Evolutionary conservation across 192 early-diverging fungal genomes (phyloP).

Genomic region (Backusella sp.): DNA sequence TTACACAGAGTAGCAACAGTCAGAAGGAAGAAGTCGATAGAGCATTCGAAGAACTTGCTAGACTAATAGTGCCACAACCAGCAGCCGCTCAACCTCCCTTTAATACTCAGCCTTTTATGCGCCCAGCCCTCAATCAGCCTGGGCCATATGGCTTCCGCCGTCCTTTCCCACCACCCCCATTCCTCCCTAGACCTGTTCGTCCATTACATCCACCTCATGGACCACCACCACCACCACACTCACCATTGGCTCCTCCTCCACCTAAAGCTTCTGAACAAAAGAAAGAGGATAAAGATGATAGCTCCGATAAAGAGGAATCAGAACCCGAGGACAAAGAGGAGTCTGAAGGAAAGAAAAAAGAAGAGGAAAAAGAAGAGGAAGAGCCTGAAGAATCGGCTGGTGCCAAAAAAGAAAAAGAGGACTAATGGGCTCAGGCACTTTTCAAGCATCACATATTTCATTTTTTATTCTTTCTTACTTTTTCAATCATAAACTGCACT

Average conservation of each 20-base stretch:
- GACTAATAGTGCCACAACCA: background rate
- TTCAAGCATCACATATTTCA: background rate
- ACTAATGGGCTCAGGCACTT: background rate
- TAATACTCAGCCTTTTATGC: background rate
- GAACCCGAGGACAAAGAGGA: background rate
- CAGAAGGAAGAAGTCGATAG: background rate
- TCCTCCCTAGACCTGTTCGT: background rate
- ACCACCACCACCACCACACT: background rate
- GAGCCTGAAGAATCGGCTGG: background rate
- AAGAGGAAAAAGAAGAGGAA: background rate
- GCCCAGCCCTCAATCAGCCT: background rate
- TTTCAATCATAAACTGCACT: background rate
- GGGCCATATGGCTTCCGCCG: background rate
- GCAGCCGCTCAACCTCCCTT: background rate
- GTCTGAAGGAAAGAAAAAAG: background rate
- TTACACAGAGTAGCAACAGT: background rate
- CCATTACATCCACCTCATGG: background rate
- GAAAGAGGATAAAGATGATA: background rate
- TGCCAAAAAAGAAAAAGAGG: slow-evolving; percentile 8
- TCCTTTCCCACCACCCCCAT: background rate
- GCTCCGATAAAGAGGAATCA: background rate
- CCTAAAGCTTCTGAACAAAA: background rate
- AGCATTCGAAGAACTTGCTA: slow-evolving; percentile 4
- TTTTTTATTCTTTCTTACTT: background rate
- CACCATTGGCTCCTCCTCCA: background rate